phyloP scores from a whole-genome alignment of 2,329 filamentous ascomycete genomes.

The Phialophora expanda region DNA sequence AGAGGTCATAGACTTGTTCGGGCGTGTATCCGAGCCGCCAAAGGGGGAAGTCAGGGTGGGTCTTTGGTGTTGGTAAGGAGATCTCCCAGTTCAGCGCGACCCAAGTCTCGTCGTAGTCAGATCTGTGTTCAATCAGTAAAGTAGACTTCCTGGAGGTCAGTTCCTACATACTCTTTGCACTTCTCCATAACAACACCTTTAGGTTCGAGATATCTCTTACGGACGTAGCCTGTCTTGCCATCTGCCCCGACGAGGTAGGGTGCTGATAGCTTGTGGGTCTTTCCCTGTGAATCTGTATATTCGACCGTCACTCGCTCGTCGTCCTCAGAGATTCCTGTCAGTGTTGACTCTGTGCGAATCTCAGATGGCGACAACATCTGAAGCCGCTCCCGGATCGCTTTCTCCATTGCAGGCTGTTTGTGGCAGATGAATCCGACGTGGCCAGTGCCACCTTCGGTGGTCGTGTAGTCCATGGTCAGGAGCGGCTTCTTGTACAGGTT shows the following conservation, averaged over 20 bases:
- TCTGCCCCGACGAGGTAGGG: constrained; percentile 44
- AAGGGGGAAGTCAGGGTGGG: constrained; percentile 42
- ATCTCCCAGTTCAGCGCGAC: constrained; percentile 43
- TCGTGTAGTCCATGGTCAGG: constrained; percentile 32
- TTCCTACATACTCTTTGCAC: constrained; percentile 32
- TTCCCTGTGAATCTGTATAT: constrained; percentile 34
- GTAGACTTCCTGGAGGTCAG: not conserved
- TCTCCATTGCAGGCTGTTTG: constrained; percentile 43
- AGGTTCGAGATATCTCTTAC: constrained; percentile 43
- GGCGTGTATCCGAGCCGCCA: constrained; percentile 42
- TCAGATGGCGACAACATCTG: constrained; percentile 24
- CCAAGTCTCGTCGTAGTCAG: constrained; percentile 43
- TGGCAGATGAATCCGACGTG: constrained; percentile 44
- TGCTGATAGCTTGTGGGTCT: constrained; percentile 33
- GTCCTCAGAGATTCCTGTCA: constrained; percentile 30
- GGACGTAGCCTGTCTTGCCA: constrained; percentile 44
- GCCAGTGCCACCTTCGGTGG: constrained; percentile 41
- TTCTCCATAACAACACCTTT: constrained; percentile 38
- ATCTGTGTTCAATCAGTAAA: constrained; percentile 28
- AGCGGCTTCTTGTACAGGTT: constrained; percentile 33
- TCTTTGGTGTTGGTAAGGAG: constrained; percentile 39
- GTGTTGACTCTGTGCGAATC: constrained; percentile 29
- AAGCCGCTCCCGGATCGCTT: constrained; percentile 35
- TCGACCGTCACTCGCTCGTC: constrained; percentile 21
- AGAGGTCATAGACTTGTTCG: constrained; percentile 41